These are phyloP conservation scores for Priceomyces castillae DNA, from an alignment of 805 yeast genomes.

Conservation along the genomic window DNA sequence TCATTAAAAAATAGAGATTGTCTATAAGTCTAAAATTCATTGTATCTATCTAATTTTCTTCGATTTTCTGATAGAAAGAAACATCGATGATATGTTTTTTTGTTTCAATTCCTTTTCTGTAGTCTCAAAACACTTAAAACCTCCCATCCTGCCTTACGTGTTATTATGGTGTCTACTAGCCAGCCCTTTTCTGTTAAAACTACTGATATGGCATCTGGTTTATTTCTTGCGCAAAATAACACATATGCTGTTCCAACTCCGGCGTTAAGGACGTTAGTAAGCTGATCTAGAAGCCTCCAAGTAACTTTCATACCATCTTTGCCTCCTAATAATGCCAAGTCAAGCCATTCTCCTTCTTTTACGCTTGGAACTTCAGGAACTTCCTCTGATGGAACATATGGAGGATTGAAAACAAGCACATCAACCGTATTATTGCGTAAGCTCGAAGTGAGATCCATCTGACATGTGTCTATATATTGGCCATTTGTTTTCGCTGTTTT, in stretches of 20 bases:
- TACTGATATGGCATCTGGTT: slow-evolving; percentile 60
- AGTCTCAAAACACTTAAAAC: slow-evolving; percentile 75
- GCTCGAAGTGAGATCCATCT: slow-evolving; percentile 55
- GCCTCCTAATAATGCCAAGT: slow-evolving; percentile 89
- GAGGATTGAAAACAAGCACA: slow-evolving; percentile 86
- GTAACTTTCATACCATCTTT: slow-evolving; percentile 88
- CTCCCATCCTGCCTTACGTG: slow-evolving; percentile 95
- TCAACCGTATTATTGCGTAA: slow-evolving; percentile 54
- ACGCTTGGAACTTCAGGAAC: slow-evolving; percentile 60
- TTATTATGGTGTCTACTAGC: slow-evolving; percentile 50
- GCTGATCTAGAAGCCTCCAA: slow-evolving; percentile 50
- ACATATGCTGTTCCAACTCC: slow-evolving; percentile 76
- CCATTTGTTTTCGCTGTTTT: slow-evolving; percentile 22
- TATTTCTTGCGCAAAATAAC: slow-evolving; percentile 86
- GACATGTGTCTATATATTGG: slow-evolving; percentile 30
- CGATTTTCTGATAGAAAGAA: too few species aligned
- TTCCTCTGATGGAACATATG: slow-evolving; percentile 86
- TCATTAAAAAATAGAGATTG: too few species aligned
- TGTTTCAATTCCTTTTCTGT: slow-evolving; percentile 1
- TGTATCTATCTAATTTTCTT: too few species aligned
- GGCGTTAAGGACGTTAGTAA: slow-evolving; percentile 51
- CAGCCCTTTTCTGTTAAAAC: slow-evolving; percentile 51
- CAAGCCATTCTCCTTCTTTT: slow-evolving; percentile 68
- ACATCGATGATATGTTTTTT: too few species aligned
- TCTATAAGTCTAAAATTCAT: too few species aligned